Evolutionary conservation across 2,329 filamentous ascomycete species (phyloP), one percentile per base, ranked within the genome.

Genomic region (Knoxdaviesia proteae): DNA sequence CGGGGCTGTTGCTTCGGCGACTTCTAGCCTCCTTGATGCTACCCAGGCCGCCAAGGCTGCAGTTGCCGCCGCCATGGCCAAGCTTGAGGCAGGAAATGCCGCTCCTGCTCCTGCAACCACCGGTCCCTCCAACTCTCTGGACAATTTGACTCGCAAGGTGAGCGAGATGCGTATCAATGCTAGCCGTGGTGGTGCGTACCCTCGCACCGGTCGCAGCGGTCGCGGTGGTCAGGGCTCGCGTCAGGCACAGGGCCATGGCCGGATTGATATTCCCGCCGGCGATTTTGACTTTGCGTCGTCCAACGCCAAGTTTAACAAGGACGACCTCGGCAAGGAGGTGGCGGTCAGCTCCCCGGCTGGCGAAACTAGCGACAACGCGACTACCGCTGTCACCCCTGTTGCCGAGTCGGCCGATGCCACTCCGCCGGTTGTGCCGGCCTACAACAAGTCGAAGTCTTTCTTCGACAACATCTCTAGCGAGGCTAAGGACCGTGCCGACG

Each of bases 391-490:
- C 6, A 43, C 39, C 31, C 42, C 55, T 31, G 47, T 50, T n/a
- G 52, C 53, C 3, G 61, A 66, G 35, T 58, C 67, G 1, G 59
- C 67, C 1, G 60, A 66, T 8, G 53, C 60, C 11, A 64, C 65
- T 6, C 61, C 65, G 9, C 50, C 59, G 8, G 67, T 64, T 6
- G 59, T 61, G 34, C 56, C 61, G 32, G 70, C 74, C 0, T 98
- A 98, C 63, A 88, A 94, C 65, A 94, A 86, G 61, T 70, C 77
- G 5, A 76, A 65, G 4, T 94, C 84, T 1, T 98, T 98, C 68
- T 98, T 98, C 55, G 90, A 98, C 61, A 94, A 98, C 59, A 94
- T 98, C 49, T 93, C 84, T 1, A 93, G 84, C 50, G 90, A 98
- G 57, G 72, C 83, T 47, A 92, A 82, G 58, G 90, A 98, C 49